Conservation (phyloP, 2,329 filamentous ascomycete genomes). For the Aureobasidium leucospermi region DNA sequence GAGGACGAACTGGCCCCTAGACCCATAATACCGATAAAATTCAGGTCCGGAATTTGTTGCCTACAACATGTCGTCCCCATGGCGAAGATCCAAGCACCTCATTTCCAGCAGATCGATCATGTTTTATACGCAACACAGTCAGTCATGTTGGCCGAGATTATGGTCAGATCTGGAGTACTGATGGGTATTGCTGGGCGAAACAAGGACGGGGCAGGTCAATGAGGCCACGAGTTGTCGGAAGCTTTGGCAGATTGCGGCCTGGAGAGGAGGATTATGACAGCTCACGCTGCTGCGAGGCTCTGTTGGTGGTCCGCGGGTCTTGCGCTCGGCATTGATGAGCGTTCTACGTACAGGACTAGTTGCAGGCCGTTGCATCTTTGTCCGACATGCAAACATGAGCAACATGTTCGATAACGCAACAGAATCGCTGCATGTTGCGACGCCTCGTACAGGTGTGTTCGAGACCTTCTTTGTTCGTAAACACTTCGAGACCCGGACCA, state of each 20-base stretch:
- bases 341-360: conserved; percentile 8
- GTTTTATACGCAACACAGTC: background rate
- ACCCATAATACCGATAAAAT: background rate
- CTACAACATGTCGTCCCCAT: background rate
- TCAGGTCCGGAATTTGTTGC: background rate
- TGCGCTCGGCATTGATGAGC: background rate
- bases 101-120: background rate
- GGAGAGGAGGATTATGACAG: background rate
- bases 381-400: background rate
- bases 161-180: background rate
- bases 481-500: background rate
- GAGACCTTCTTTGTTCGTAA: background rate
- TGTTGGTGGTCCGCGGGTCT: background rate
- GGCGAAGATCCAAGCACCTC: background rate
- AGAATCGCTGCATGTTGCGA: background rate
- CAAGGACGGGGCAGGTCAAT: background rate
- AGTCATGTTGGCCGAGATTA: background rate
- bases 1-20: background rate
- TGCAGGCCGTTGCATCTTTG: conserved; percentile 1
- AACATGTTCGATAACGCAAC: background rate
- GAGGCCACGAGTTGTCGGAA: background rate
- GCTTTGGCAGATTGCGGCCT: background rate
- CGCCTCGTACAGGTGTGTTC: background rate
- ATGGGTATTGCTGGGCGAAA: background rate
- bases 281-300: conserved; percentile 7